Base-by-base conservation (phyloP, 441 rosid genomes). In the Aleurites moluccanus region DNA sequence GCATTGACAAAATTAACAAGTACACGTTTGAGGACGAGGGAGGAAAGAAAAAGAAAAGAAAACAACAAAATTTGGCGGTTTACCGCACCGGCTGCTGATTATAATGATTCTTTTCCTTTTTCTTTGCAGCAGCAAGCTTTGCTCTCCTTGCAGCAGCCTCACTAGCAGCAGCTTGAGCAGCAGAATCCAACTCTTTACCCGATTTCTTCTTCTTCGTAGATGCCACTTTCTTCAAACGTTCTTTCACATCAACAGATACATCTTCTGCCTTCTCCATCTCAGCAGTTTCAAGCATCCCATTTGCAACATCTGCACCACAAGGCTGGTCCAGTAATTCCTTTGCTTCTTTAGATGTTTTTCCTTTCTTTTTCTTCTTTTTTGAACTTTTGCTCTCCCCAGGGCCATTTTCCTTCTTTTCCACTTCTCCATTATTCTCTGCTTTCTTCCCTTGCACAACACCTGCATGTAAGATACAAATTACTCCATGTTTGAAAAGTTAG, bases 81-180 rank as follows among this genome's bases (percentile, higher is more conserved):
- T 78, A 90, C 86, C 88, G 79, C 75, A 86, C 87, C 0, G 97
- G 89, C 82, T 92, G 96, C 82, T 89, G 95, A 77, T 89, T 94
- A 84, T 89, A 90, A 77, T 90, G 92, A 70, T 82, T 88, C 90
- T 92, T 90, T 87, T 89, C 97, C 75, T 90, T 92, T 78, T 94
- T 94, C 92, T 92, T 90, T 16, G 94, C 91, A 47, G 93, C 92
- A 7, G 89, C 91, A 70, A 93, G 89, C 86, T 70, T 92, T 13
- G 92, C 96, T 55, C 73, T 86, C 78, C 90, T 89, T 11, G 87
- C 89, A 73, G 97, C 91, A 63, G 91, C 97, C 83, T 93, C 96
- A 61, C 65, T 70, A 14, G 96, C 94, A 40, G 87, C 97, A 52
- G 90, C 90, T 75, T 82, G 80, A 0, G 97, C 90, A 40, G 91